Percentiles rank a stretch among this genome's conserved stretches.
Evolutionary conservation across 495 filamentous ascomycete genomes (phyloP).

Genomic region (Penicillium nucicola): DNA sequence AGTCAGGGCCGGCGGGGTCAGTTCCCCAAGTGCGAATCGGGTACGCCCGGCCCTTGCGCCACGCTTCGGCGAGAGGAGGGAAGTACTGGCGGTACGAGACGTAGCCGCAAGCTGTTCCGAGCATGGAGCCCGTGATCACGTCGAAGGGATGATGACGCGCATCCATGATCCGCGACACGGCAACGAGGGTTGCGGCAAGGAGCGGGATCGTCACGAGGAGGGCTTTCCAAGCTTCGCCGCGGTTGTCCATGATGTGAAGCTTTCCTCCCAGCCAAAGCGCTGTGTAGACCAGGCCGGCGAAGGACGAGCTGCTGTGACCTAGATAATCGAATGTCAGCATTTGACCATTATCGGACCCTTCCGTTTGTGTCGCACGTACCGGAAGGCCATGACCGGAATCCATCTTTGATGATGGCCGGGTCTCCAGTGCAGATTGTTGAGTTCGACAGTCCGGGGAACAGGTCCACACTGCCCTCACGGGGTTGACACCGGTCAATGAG

Average conservation of each 20-base stretch:
- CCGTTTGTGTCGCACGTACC: constrained; percentile 35
- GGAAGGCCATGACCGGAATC: constrained; percentile 81
- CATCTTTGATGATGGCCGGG: constrained; percentile 67
- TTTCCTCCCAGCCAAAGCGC: constrained; percentile 58
- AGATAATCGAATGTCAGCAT: constrained; percentile 24
- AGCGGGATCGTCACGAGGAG: constrained; percentile 62
- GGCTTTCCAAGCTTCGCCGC: constrained; percentile 72
- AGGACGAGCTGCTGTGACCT: constrained; percentile 60
- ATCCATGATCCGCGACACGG: constrained; percentile 64
- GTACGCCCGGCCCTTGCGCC: constrained; percentile 60
- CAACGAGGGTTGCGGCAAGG: constrained; percentile 52
- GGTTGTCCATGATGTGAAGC: constrained; percentile 59
- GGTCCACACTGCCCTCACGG: constrained; percentile 31
- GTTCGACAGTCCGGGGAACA: constrained; percentile 53
- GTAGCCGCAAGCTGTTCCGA: constrained; percentile 53
- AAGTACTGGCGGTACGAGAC: constrained; percentile 56
- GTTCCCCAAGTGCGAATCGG: constrained; percentile 59
- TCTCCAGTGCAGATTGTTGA: constrained; percentile 68
- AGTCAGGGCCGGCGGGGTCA: constrained; percentile 27
- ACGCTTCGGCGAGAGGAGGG: constrained; percentile 51
- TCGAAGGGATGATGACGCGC: constrained; percentile 89
- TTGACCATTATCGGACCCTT: background rate
- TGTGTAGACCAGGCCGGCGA: constrained; percentile 78
- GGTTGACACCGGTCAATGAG: constrained; percentile 69
- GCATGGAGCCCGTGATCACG: constrained; percentile 71